phyloP scores from a whole-genome alignment of 192 early-diverging fungal genomes.

The Podila epicladia region DNA sequence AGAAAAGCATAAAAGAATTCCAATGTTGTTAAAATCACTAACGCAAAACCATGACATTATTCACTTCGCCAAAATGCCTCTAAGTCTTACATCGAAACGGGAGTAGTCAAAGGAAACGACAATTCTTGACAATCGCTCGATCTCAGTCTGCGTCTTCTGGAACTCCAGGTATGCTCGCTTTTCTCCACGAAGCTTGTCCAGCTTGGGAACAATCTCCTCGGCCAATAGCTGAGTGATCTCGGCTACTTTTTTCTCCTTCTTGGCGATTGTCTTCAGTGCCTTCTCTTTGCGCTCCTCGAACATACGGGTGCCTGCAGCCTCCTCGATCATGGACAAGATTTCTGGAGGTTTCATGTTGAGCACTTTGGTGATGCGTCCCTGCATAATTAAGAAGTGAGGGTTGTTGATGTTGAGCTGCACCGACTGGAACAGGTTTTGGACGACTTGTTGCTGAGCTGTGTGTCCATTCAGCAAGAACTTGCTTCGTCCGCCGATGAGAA shows the following conservation, averaged over 20 bases:
- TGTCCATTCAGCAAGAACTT: conserved; percentile 98
- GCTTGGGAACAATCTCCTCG: conserved; percentile 93
- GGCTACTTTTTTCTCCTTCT: conserved; percentile 95
- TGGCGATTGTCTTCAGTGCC: conserved; percentile 91
- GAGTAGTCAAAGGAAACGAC: conserved; percentile 88
- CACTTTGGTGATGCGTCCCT: conserved; percentile 98
- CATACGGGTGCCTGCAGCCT: conserved; percentile 98
- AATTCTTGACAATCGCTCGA: conserved; percentile 83
- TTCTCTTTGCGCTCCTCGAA: conserved; percentile 98
- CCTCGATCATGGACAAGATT: conserved; percentile 98
- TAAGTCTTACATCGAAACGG: conserved; percentile 67
- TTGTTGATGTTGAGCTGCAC: conserved; percentile 99
- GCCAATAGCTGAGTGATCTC: conserved; percentile 89
- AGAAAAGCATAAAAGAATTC: background rate
- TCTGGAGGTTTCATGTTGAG: conserved; percentile 99
- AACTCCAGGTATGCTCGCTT: conserved; percentile 92
- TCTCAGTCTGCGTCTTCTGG: conserved; percentile 91
- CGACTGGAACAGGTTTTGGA: conserved; percentile 94
- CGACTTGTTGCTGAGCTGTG: conserved; percentile 87
- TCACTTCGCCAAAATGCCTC: no score
- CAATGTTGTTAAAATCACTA: no score
- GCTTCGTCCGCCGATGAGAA: conserved; percentile 90
- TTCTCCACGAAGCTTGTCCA: conserved; percentile 88
- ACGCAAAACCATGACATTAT: no score
- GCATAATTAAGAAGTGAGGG: conserved; percentile 99